Conservation (phyloP, 768 basidiomycete genomes). For the Suillus brevipes region DNA sequence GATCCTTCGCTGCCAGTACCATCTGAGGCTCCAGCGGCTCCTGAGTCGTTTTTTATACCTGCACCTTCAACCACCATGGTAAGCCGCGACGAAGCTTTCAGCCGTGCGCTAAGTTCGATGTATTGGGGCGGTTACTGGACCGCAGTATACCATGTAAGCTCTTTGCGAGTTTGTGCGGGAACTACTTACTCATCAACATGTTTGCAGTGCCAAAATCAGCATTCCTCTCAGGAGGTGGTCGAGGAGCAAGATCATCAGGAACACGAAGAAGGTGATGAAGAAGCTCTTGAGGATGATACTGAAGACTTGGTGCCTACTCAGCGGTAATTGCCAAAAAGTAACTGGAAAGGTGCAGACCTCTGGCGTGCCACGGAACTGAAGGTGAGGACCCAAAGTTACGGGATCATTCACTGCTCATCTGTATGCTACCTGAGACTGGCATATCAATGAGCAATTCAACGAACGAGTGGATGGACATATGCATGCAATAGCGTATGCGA, state of each 20-base stretch:
- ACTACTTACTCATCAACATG: constrained; percentile 7
- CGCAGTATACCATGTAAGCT: constrained; percentile 74
- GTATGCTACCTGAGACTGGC: neutral
- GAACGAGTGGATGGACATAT: neutral
- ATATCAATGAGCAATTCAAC: neutral
- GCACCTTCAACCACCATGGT: constrained; percentile 41
- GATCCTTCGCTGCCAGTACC: constrained; percentile 57
- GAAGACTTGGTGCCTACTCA: constrained; percentile 31
- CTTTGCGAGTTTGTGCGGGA: neutral
- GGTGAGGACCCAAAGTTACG: constrained; percentile 1
- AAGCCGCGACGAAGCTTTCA: constrained; percentile 74
- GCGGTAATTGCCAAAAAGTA: constrained; percentile 18
- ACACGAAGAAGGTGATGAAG: constrained; percentile 27
- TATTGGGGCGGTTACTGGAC: constrained; percentile 92
- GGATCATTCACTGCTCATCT: neutral
- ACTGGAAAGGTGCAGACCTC: neutral
- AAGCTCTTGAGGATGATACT: constrained; percentile 26
- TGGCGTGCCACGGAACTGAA: neutral
- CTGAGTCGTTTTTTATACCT: constrained; percentile 28
- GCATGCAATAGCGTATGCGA: neutral
- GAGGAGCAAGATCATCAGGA: constrained; percentile 31
- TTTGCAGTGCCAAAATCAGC: constrained; percentile 35
- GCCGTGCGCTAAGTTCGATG: constrained; percentile 73
- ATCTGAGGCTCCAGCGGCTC: constrained; percentile 21
- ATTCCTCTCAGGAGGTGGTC: constrained; percentile 13